These are phyloP conservation scores for Amphibolis antarctica DNA, from an alignment of 106 monocot species.

Conservation along the genomic window DNA sequence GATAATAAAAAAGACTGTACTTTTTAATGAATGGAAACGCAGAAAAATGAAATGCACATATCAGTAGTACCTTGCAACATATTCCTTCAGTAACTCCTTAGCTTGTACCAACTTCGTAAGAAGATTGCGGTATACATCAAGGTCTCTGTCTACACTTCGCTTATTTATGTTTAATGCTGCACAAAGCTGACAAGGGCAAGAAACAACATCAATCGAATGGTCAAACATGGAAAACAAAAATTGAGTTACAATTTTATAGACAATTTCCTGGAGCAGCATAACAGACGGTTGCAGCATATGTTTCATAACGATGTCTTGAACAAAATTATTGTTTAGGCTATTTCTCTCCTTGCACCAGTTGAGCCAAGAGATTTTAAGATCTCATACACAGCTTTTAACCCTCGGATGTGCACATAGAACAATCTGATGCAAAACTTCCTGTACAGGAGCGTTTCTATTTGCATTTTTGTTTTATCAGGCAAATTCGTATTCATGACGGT, in stretches of 20 bases:
- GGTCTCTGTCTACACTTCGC: conserved; percentile 83
- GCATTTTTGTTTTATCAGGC: too few relatives aligned
- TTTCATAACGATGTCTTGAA: too few relatives aligned
- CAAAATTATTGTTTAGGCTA: too few relatives aligned
- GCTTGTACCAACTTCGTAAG: conserved; percentile 95
- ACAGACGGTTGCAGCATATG: too few relatives aligned
- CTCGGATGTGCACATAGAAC: too few relatives aligned
- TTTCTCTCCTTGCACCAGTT: too few relatives aligned
- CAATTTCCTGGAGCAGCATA: too few relatives aligned
- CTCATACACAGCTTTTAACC: too few relatives aligned
- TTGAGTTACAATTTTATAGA: neutral
- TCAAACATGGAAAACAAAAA: neutral
- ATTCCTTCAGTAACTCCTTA: conserved; percentile 95
- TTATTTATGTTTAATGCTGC: conserved; percentile 71
- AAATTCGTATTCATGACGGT: too few relatives aligned
- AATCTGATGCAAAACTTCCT: neutral
- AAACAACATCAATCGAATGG: neutral
- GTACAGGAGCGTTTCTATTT: too few relatives aligned
- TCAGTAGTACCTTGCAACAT: conserved; percentile 63
- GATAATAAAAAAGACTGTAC: neutral
- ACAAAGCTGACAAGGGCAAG: conserved; percentile 54
- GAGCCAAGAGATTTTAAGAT: too few relatives aligned
- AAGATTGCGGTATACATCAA: conserved; percentile 91
- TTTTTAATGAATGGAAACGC: neutral
- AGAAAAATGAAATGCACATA: neutral